Base-by-base conservation (phyloP, 306 rosid species). In the Lathyrus aphaca region DNA sequence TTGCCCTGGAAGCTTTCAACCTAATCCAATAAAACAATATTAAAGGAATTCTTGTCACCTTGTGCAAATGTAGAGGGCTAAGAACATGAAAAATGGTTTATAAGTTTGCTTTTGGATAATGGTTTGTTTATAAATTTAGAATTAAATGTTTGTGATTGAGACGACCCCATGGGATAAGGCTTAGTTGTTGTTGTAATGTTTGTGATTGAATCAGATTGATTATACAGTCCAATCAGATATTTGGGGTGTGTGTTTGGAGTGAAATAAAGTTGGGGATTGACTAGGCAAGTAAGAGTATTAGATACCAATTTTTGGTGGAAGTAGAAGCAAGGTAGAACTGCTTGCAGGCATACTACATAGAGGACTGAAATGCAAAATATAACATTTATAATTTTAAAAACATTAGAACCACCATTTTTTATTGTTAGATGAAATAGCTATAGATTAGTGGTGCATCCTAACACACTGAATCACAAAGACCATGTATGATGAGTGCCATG, bases 1-100 rank as follows among this genome's bases (percentile, higher is more conserved):
- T 90, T 16, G 96, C 97, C 82, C 97, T 86, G 63, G 81, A 54
- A 66, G 97, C 97, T 84, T 83, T 93, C 75, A 65, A 68, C 87
- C 97, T 91, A 61, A 81, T 71, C 77, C n/a, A 32, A 64, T 16
- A 48, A 69, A 74, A 39, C 53, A 64, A 23, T 13, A 43, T 56
- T 27, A 40, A 15, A 73, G 62, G 53, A 42, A 49, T 14, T 43
- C 3, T n/a, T n/a, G n/a, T 55, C 21, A 51, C 25, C 23, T 55
- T 6, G 30, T 14, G 30, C 32, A 59, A 57, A 69, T 50, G 27
- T 57, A 68, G 15, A 63, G 38, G 19, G 39, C 40, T 8, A 68
- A 30, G 40, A 69, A 29, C 64, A 77, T 51, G 55, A 27, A 58
- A 42, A 63, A 51, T 48, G 16, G 44, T 48, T 12, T 29, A 14